A percentile compares a stretch with the other conserved stretches of the same genome.
Evolutionary conservation across 768 basidiomycete genomes (phyloP).

Genomic region (Ramaria rubella): DNA sequence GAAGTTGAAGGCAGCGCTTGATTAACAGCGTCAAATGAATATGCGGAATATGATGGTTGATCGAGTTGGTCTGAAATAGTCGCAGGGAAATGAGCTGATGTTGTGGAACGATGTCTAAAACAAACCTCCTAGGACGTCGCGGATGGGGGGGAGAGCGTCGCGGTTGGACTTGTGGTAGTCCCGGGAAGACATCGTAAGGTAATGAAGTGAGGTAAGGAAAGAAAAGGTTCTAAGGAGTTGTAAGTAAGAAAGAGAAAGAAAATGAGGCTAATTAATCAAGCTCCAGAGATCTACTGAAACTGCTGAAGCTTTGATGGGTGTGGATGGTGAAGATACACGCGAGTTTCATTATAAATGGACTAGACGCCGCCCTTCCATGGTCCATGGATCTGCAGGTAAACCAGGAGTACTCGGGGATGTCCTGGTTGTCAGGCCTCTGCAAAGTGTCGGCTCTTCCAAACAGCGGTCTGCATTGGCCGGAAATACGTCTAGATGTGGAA

Average conservation of each 20-base stretch:
- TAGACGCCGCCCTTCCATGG: too few species aligned
- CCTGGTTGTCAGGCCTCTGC: too few species aligned
- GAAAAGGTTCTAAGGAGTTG: neutral
- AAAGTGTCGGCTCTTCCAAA: too few species aligned
- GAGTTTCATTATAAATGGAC: neutral
- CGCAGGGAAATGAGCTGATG: neutral
- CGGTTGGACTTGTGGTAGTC: neutral
- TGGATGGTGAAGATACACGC: neutral
- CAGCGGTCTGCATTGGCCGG: too few species aligned
- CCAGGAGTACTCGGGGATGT: too few species aligned
- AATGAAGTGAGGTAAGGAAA: neutral
- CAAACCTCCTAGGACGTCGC: conserved; percentile 5
- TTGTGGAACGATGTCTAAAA: neutral
- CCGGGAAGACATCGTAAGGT: neutral
- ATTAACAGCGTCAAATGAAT: conserved; percentile 1
- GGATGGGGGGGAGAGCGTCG: neutral
- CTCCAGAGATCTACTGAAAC: neutral
- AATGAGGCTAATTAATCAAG: neutral
- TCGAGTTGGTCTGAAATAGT: conserved; percentile 5
- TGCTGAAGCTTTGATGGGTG: too few species aligned
- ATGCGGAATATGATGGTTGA: neutral
- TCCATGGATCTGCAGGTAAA: too few species aligned
- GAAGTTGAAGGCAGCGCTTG: neutral
- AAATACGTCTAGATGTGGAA: too few species aligned
- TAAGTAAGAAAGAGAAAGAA: neutral